A percentile compares a stretch with the other conserved stretches of the same genome.
phyloP scores from a whole-genome alignment of 495 filamentous ascomycete species.

The Annulohypoxylon stygium region DNA sequence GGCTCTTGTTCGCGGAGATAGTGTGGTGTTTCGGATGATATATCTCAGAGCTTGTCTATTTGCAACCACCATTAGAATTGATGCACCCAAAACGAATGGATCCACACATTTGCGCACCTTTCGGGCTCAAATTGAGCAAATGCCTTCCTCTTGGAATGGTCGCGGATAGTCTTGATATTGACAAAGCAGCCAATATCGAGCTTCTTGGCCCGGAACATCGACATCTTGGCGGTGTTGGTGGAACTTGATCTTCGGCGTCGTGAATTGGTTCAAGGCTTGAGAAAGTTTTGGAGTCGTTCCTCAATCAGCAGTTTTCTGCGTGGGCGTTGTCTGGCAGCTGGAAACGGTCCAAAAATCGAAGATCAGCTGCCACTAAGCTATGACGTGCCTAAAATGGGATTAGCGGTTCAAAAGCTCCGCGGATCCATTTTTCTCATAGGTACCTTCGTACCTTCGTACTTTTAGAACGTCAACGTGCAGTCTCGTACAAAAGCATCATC shows the following conservation, averaged over 20 bases:
- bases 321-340: conserved; percentile 10
- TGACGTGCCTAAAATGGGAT: conserved; percentile 7
- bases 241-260: conserved; percentile 20
- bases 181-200: conserved; percentile 87
- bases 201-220: conserved; percentile 86
- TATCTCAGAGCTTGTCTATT: conserved; percentile 94
- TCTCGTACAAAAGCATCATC: conserved; percentile 22
- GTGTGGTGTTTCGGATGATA: conserved; percentile 89
- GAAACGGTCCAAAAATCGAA: too few species aligned
- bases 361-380: background rate
- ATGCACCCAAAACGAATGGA: background rate
- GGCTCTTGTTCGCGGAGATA: conserved; percentile 82
- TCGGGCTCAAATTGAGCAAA: conserved; percentile 87
- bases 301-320: conserved; percentile 16
- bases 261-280: conserved; percentile 18
- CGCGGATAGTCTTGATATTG: conserved; percentile 86
- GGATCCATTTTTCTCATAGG: conserved; percentile 30
- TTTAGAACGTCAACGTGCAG: conserved; percentile 21
- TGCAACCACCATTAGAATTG: conserved; percentile 20
- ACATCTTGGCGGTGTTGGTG: conserved; percentile 66
- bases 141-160: conserved; percentile 94
- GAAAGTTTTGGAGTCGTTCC: conserved; percentile 45
- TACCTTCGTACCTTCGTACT: conserved; percentile 8
- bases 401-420: conserved; percentile 23
- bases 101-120: conserved; percentile 67